Evolutionary conservation across 345 rosid genomes (phyloP).

Genomic region (Eucalyptus sp.): DNA sequence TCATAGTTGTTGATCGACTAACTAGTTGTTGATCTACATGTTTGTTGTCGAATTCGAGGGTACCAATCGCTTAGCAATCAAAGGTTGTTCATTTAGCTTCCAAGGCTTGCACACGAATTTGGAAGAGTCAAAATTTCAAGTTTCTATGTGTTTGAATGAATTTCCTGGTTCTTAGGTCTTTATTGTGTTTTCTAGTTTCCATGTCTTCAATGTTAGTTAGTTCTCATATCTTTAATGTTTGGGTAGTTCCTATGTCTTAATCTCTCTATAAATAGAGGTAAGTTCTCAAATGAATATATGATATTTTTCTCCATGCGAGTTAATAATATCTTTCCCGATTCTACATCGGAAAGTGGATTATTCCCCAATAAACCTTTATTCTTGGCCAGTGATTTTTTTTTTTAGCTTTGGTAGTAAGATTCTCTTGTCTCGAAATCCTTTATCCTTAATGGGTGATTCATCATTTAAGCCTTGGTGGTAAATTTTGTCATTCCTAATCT

Average conservation of each 20-base stretch:
- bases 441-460: neutral
- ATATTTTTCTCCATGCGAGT: too few species aligned
- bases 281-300: neutral
- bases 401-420: fast-evolving
- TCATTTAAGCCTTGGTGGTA: neutral
- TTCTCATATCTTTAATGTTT: neutral
- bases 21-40: fast-evolving
- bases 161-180: neutral
- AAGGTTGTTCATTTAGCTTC: neutral
- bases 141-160: neutral
- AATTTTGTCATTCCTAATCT: neutral
- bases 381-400: neutral
- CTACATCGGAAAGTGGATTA: neutral
- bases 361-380: neutral
- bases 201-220: neutral
- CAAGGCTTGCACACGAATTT: neutral
- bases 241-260: neutral
- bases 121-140: neutral
- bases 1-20: neutral
- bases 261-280: neutral
- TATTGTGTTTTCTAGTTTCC: neutral
- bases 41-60: neutral
- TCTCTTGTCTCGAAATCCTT: neutral
- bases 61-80: too few species aligned
- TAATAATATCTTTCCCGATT: neutral